These are phyloP conservation scores for Monosporascus sp. DNA, from an alignment of 2,329 filamentous ascomycete species.

Conservation along the genomic window DNA sequence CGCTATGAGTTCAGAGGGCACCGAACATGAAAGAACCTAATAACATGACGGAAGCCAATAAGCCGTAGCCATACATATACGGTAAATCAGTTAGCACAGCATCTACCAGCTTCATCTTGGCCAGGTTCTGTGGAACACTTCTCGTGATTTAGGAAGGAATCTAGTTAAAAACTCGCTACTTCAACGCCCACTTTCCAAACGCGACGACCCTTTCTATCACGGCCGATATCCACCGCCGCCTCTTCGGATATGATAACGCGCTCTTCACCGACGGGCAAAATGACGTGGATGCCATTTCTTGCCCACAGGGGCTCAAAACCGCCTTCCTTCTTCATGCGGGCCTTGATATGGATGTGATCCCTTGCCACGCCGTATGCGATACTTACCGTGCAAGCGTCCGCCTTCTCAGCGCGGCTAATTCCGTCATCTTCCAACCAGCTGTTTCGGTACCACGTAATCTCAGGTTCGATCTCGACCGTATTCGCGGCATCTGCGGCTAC, in stretches of 20 bases:
- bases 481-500: not conserved
- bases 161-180: not conserved
- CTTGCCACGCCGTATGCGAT: conserved; percentile 16
- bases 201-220: conserved; percentile 15
- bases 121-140: conserved; percentile 12
- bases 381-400: conserved; percentile 16
- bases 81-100: too few relatives aligned
- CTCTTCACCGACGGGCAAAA: conserved; percentile 28
- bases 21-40: too few relatives aligned
- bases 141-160: not conserved
- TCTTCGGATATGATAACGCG: conserved; percentile 14
- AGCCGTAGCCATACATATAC: too few relatives aligned
- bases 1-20: too few relatives aligned
- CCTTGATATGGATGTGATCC: conserved; percentile 13
- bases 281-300: conserved; percentile 17
- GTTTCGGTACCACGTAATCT: conserved; percentile 13
- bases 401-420: conserved; percentile 18
- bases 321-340: conserved; percentile 11
- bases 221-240: conserved; percentile 9
- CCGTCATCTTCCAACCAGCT: conserved; percentile 30
- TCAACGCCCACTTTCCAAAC: conserved; percentile 12
- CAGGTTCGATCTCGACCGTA: not conserved
- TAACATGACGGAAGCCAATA: too few relatives aligned
- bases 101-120: too few relatives aligned
- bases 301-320: conserved; percentile 25